These are phyloP conservation scores for Pseudocercospora fijiensis DNA, from an alignment of 2,329 filamentous ascomycete genomes.

Conservation along the genomic window DNA sequence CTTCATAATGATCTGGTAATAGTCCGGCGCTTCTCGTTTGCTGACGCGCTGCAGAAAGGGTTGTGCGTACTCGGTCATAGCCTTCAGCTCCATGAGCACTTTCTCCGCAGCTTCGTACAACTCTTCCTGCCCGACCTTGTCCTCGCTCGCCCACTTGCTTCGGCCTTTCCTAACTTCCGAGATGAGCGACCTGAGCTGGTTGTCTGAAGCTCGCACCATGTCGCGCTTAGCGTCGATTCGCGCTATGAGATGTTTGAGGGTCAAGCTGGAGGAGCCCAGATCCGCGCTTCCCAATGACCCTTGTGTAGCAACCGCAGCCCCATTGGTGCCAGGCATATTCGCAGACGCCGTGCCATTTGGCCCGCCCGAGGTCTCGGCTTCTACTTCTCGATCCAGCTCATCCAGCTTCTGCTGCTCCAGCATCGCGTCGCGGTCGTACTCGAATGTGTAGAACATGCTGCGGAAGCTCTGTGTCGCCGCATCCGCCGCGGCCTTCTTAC, in stretches of 20 bases:
- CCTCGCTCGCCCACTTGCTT: constrained; percentile 98
- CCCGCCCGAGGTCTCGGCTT: constrained; percentile 82
- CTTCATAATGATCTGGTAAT: constrained; percentile 89
- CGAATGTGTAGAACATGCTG: constrained; percentile 89
- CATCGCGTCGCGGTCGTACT: constrained; percentile 95
- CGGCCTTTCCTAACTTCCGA: constrained; percentile 97
- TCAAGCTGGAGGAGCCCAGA: constrained; percentile 90
- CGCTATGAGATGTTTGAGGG: constrained; percentile 93
- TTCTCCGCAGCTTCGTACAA: constrained; percentile 96
- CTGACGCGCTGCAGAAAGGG: constrained; percentile 92
- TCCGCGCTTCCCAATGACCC: constrained; percentile 92
- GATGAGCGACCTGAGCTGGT: constrained; percentile 86
- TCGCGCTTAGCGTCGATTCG: constrained; percentile 91
- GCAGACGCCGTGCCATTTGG: constrained; percentile 51
- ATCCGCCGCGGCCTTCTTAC: constrained; percentile 86
- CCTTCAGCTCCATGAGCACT: constrained; percentile 93
- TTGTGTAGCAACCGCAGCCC: constrained; percentile 63
- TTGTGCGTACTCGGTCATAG: constrained; percentile 95
- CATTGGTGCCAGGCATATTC: constrained; percentile 48
- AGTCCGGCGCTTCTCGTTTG: constrained; percentile 95
- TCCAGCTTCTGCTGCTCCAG: constrained; percentile 95
- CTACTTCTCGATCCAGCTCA: constrained; percentile 92
- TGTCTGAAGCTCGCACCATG: constrained; percentile 86
- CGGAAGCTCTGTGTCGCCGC: constrained; percentile 87
- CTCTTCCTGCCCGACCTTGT: constrained; percentile 96